These are phyloP conservation scores for Ophiocordyceps australis DNA, from an alignment of 2,329 filamentous ascomycete species.

Conservation along the genomic window DNA sequence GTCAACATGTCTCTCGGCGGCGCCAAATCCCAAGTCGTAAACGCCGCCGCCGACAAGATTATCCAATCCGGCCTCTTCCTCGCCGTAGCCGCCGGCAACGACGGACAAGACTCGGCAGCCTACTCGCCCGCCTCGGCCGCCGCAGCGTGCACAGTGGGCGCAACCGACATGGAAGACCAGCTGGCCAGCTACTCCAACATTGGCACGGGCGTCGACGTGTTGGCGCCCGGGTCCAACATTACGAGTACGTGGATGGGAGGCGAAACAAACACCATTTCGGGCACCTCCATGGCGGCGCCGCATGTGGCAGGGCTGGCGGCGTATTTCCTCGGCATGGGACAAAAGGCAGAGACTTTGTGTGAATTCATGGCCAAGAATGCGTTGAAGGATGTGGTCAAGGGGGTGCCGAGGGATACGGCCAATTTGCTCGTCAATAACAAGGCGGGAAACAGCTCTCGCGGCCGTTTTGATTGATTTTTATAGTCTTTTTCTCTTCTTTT, in stretches of 20 bases:
- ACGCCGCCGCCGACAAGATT: slow-evolving; percentile 24
- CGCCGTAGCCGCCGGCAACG: slow-evolving; percentile 37
- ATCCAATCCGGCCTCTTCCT: slow-evolving; percentile 26
- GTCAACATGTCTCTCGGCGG: slow-evolving; percentile 38
- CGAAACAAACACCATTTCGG: slow-evolving; percentile 19
- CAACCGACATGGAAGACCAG: slow-evolving; percentile 17
- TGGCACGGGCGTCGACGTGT: slow-evolving; percentile 25
- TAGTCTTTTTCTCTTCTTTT: too few relatives aligned
- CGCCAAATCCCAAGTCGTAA: slow-evolving; percentile 21
- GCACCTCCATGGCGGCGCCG: slow-evolving; percentile 21
- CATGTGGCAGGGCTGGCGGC: slow-evolving; percentile 20
- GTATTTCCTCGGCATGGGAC: slow-evolving; percentile 23
- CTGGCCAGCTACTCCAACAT: slow-evolving; percentile 30
- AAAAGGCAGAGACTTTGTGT: slow-evolving; percentile 25
- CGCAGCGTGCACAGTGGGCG: slow-evolving; percentile 29
- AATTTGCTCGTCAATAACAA: slow-evolving; percentile 41
- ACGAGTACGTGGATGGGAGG: slow-evolving; percentile 23
- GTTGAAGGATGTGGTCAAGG: slow-evolving; percentile 19
- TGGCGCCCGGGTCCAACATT: slow-evolving; percentile 26
- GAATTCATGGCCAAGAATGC: slow-evolving; percentile 23
- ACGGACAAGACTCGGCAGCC: slow-evolving; percentile 19
- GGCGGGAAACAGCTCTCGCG: too few relatives aligned
- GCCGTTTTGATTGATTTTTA: too few relatives aligned
- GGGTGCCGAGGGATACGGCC: slow-evolving; percentile 21
- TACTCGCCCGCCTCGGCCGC: slow-evolving; percentile 25